These are phyloP conservation scores for Dactylellina drechsleri DNA, from an alignment of 2,329 filamentous ascomycete genomes.

Conservation along the genomic window DNA sequence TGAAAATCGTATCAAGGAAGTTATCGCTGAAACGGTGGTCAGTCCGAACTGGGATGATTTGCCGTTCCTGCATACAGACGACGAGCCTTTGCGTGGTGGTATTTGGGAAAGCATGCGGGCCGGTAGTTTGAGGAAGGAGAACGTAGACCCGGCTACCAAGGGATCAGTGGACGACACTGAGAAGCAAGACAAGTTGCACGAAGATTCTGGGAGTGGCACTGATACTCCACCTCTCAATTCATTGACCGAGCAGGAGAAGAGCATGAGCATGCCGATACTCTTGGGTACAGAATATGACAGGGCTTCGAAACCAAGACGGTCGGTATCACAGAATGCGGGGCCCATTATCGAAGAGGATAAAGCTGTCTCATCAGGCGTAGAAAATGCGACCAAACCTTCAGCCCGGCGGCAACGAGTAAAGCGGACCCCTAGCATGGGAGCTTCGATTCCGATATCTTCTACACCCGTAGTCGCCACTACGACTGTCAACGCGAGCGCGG, in stretches of 20 bases:
- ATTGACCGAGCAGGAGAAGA: conserved; percentile 58
- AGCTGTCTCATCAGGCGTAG: conserved; percentile 43
- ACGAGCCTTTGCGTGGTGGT: conserved; percentile 83
- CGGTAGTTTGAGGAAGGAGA: conserved; percentile 53
- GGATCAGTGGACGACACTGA: conserved; percentile 60
- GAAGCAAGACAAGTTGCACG: conserved; percentile 58
- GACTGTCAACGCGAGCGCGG: conserved; percentile 41
- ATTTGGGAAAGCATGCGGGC: conserved; percentile 71
- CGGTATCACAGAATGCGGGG: conserved; percentile 21
- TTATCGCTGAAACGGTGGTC: conserved; percentile 90
- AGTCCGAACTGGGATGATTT: conserved; percentile 95
- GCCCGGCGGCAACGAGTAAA: conserved; percentile 43
- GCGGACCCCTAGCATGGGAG: conserved; percentile 31
- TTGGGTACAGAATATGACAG: conserved; percentile 57
- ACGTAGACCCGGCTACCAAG: conserved; percentile 56
- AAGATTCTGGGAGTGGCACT: conserved; percentile 52
- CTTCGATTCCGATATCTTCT: conserved; percentile 28
- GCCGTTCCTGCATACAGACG: conserved; percentile 84
- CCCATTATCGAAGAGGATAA: conserved; percentile 43
- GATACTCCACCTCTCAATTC: conserved; percentile 32
- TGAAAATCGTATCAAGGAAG: conserved; percentile 92
- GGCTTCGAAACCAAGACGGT: conserved; percentile 49
- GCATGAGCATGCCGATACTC: conserved; percentile 61
- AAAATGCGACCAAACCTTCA: conserved; percentile 46
- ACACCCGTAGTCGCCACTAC: conserved; percentile 39